A percentile compares a stretch with the other conserved stretches of the same genome.
Evolutionary conservation across 768 basidiomycete genomes (phyloP).

Genomic region (Auriscalpium orientale): DNA sequence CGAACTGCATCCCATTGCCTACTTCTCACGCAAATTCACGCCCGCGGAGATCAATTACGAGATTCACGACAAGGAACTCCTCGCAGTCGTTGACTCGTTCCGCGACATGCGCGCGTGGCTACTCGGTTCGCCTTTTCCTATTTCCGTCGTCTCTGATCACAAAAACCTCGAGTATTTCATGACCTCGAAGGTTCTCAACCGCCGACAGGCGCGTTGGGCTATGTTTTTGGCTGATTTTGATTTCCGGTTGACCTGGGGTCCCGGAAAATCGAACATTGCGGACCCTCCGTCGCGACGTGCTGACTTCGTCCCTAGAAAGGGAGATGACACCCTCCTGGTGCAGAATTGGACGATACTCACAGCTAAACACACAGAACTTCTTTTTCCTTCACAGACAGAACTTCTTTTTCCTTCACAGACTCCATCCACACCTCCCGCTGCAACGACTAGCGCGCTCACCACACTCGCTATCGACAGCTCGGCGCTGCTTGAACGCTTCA

Average conservation of each 20-base stretch:
- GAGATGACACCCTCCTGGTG: conserved; percentile 15
- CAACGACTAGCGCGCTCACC: conserved; percentile 5
- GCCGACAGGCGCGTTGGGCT: conserved; percentile 36
- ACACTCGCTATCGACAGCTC: conserved; percentile 17
- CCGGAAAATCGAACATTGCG: conserved; percentile 17
- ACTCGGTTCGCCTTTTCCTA: conserved; percentile 12
- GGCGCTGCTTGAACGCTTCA: conserved; percentile 14
- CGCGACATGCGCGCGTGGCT: conserved; percentile 26
- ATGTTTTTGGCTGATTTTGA: conserved; percentile 28
- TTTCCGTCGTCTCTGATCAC: conserved; percentile 22
- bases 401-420: conserved; percentile 1
- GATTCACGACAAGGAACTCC: conserved; percentile 38
- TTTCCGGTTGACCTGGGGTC: conserved; percentile 25
- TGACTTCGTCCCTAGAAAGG: conserved; percentile 19
- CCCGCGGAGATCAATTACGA: conserved; percentile 37
- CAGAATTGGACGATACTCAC: conserved; percentile 10
- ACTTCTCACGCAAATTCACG: conserved; percentile 25
- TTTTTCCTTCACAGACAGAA: conserved; percentile 8
- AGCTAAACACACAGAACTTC: conserved; percentile 4
- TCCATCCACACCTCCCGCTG: not conserved
- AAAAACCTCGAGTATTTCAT: conserved; percentile 36
- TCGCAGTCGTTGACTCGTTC: conserved; percentile 37
- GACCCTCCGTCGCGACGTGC: conserved; percentile 19
- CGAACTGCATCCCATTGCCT: conserved; percentile 32
- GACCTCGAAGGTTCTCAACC: conserved; percentile 30